Evolutionary conservation across 208 protist species (phyloP), one percentile per base, ranked within the genome.

Genomic region (Novymonas esmeraldas): DNA sequence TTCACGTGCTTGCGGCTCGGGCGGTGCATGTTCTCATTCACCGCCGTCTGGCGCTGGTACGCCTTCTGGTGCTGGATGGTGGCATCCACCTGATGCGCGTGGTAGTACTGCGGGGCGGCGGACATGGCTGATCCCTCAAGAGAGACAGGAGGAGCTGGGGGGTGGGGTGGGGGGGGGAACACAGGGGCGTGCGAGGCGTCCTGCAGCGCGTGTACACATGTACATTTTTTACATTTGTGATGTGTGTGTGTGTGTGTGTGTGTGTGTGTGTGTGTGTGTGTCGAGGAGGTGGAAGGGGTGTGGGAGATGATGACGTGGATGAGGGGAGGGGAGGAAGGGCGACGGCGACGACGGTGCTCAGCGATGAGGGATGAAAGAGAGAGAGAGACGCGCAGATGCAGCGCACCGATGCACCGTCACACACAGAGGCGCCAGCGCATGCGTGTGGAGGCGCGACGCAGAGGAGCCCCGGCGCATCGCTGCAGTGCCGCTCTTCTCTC

Each of bases 11-110:
- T 77, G 69, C 76, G 78, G 70, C 52, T 83, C 56, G 81, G 81
- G 58, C 64, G 70, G 88, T 90, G 87, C 57, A 85, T 80, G 87
- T 97, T 95, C 78, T 97, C 92, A 68, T 95, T 95, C 56, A 97
- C 92, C 18, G 84, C 89, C 48, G 78, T 91, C 87, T 97, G 92
- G 82, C 88, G 87, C 89, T 97, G 92, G 82, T 97, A 97, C 58
- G 92, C 87, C 87, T 94, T 94, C 80, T 92, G 42, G 70, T 93
- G 88, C 87, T 97, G 92, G 75, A 96, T 85, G 78, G 91, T 93
- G 72, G 84, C 77, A 85, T 93, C 84, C 64, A 93, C 84, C 67
- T 69, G 33, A 78, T 84, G 77, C 61, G 76, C 55, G 78, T 82
- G 82, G 76, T 83, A 87, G 79, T 93, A 95, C 76, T 87, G 65